Percentiles rank a stretch among this genome's conserved stretches.
Conservation (phyloP, 176 grass and related monocot species). For the Oryza punctata region DNA sequence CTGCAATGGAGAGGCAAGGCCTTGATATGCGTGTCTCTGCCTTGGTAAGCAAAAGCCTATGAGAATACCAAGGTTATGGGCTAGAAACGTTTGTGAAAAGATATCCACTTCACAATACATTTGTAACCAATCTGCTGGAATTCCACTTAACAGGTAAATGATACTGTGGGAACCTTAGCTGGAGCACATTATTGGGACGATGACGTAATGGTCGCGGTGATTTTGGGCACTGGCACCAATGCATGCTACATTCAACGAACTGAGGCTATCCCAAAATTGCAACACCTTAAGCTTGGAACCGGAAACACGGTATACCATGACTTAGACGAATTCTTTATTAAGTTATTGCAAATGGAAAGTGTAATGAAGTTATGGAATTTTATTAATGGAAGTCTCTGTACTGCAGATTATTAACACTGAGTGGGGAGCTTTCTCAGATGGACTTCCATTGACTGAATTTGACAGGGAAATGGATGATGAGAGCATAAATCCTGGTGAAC, state of each 20-base stretch:
- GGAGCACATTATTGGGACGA: constrained; percentile 47
- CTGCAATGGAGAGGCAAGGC: constrained; percentile 39
- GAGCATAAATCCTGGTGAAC: constrained; percentile 70
- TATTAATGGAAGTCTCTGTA: neutral
- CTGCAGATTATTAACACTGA: constrained; percentile 67
- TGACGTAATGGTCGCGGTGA: constrained; percentile 49
- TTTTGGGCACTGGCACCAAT: constrained; percentile 63
- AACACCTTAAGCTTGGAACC: constrained; percentile 9
- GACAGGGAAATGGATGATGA: constrained; percentile 51
- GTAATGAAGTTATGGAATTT: neutral
- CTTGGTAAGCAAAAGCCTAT: constrained; percentile 27
- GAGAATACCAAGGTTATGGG: neutral
- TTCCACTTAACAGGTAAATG: constrained; percentile 35
- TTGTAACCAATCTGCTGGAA: neutral
- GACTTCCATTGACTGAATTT: constrained; percentile 67
- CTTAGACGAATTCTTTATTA: neutral
- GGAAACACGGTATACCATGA: constrained; percentile 48
- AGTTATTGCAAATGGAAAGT: neutral
- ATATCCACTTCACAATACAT: neutral
- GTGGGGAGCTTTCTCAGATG: constrained; percentile 54
- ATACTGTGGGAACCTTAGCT: constrained; percentile 39
- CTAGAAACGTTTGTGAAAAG: too few species aligned
- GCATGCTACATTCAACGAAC: constrained; percentile 55
- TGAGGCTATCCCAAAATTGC: constrained; percentile 41
- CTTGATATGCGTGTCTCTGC: constrained; percentile 48